Base-by-base conservation (phyloP, 148 eudicot genomes). In the Rhododendron molle region DNA sequence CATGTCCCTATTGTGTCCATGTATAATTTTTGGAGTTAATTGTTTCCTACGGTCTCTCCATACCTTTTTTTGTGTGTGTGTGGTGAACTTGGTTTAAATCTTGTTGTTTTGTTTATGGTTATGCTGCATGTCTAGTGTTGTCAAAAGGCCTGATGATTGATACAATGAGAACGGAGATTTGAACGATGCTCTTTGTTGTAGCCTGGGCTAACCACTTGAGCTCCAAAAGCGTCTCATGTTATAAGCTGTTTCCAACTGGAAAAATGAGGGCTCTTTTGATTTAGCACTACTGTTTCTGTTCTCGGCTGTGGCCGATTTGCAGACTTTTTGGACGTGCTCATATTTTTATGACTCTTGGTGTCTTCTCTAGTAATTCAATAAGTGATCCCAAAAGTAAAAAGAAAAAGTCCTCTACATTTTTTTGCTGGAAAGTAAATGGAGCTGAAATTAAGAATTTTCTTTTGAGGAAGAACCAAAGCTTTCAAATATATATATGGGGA, bases 131-230 rank as follows among this genome's bases (percentile, higher is more conserved):
- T 26, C 40, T 47, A 26, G 82, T 32, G 69, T 32, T 54, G 69
- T 81, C 67, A 56, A 23, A 54, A 36, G 23, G 83, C 69, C 83
- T 81, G 46, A 81, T 81, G 83, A 81, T 80, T 81, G 83, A 81
- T 81, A 7, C 69, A 81, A 46, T 56, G 49, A 81, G 83, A 79
- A 81, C 83, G 83, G 83, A 81, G 83, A 81, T 54, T 81, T 81
- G 83, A 81, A 81, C 10, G 83, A 50, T 52, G 82, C 82, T 50
- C 62, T 80, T 50, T 80, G 82, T 80, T 80, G 82, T 2, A 80
- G 82, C 82, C 65, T 47, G 40, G 34, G 54, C 8, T 9, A 2
- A 74, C 18, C 36, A 30, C 43, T 30, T 50, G 82, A 38, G 65
- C 82, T 80, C 82, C 82, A 80, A 50, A 52, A 30, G 43, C 43